Base-by-base conservation (phyloP, 1,284 basidiomycete species). In the Pseudozyma pruni region DNA sequence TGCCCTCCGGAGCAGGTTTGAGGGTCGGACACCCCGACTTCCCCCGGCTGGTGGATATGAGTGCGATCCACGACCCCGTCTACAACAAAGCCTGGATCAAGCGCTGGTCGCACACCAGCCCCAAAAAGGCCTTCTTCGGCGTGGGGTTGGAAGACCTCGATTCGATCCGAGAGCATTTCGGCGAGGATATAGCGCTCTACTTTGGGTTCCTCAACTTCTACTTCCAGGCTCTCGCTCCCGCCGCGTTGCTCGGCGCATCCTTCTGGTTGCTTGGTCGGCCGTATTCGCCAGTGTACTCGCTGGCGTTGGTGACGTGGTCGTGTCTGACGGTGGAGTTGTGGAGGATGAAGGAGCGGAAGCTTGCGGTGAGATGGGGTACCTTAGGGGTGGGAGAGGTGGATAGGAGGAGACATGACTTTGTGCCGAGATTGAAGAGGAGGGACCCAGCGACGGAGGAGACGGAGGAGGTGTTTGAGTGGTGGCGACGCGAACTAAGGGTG, bases 401-500 rank as follows among this genome's bases (percentile, higher is more conserved):
- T 19, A 42, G 58, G 11, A 62, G 77, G 8, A 53, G 76, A 9
- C 41, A 68, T 29, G 71, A 63, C 31, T 82, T 82, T 37, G 58
- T 64, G 14, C 77, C 81, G 11, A 60, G 71, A 14, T 51, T 47
- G 0, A 63, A 55, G 5, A 42, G 61, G 4, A 55, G 51, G 16
- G 78, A 80, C 43, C 59, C 74, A 3, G 74, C 69, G 1, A 81
- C 81, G 4, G 78, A 77, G 16, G 76, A 81, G 61, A 39, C 60
- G 7, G 71, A 72, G 13, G 79, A 82, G 43, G 77, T 81, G 25
- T 82, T 79, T 44, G 79, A 81, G 50, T 80, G 79, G 77, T 82
- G 81, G 81, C 51, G 79, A 2, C 42, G 74, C 8, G 80, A 97
- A 77, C 78, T 89, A 3, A 87, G 92, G 49, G 88, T 92, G 54